Base-by-base conservation (phyloP, 73 alveolate genomes). In the Durusdinium trenchii region DNA sequence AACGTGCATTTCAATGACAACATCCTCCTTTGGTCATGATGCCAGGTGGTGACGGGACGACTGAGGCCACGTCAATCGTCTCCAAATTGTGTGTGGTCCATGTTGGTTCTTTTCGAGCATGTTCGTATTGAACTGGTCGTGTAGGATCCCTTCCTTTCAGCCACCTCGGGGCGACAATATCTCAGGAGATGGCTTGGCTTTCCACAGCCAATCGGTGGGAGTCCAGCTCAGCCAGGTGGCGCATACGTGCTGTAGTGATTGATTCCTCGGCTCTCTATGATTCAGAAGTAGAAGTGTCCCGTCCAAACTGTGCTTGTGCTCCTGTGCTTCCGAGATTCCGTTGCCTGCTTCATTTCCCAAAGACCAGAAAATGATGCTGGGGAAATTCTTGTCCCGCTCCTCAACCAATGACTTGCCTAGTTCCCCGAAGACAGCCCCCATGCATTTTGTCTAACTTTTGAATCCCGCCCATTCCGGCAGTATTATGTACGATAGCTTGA, bases 311-410 rank as follows among this genome's bases (percentile, higher is more conserved):
- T n/a, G n/a, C n/a, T n/a, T n/a, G n/a, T n/a, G n/a, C n/a, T n/a
- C n/a, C n/a, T 23, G 3, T 43, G 64, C 84, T 23, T 7, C 90
- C 90, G 14, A 52, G 87, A 46, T 87, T 12, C 99, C 99, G 64
- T 86, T 96, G 51, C 99, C 99, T 10, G 99, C 99, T 83, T 99
- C 99, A 57, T 99, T 99, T 45, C 99, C 99, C 46, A 99, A 52
- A n/a, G 99, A 99, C 99, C 99, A 95, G 86, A 95, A 82, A 32
- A 99, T 99, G 83, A 99, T 85, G 62, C 99, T 51, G 43, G 99
- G 99, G 73, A 94, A 99, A 62, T 99, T 99, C 91, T 93, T 95
- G 99, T 99, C 99, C 35, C 95, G 78, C 75, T 99, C 81, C 98
- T 91, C 6, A 67, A 73, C 30, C 36, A 9, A n/a, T n/a, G n/a